phyloP scores from a whole-genome alignment of 768 basidiomycete genomes.

The Russula olivacea region DNA sequence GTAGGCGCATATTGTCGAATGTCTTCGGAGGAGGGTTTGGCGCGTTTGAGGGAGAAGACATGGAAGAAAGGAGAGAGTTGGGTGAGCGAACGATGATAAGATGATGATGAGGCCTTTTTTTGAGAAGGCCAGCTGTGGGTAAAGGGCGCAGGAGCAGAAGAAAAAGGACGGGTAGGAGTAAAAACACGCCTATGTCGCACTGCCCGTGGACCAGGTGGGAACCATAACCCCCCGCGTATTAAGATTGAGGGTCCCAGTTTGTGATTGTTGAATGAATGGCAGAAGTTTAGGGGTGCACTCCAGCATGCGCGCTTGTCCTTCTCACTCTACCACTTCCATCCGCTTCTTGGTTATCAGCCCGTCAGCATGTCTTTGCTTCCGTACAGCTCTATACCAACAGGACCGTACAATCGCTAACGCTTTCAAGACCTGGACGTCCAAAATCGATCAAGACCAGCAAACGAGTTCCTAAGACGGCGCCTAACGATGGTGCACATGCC shows the following conservation, averaged over 20 bases:
- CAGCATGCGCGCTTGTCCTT: constrained; percentile 13
- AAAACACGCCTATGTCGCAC: constrained; percentile 11
- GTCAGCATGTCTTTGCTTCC: not conserved
- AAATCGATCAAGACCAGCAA: not conserved
- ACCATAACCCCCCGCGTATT: not conserved
- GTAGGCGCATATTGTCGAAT: constrained; percentile 19
- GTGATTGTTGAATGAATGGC: not conserved
- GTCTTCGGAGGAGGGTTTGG: not conserved
- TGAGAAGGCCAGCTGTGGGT: not conserved
- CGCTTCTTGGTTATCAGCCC: not conserved
- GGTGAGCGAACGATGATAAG: constrained; percentile 4
- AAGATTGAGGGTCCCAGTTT: constrained; percentile 11
- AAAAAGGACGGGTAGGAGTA: not conserved
- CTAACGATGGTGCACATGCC: not conserved
- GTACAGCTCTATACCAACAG: not conserved
- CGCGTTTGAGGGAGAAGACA: constrained; percentile 1
- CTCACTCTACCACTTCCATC: not conserved
- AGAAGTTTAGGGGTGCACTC: constrained; percentile 8
- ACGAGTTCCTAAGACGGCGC: not conserved
- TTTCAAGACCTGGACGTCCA: not conserved
- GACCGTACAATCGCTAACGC: not conserved
- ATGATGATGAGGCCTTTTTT: not conserved
- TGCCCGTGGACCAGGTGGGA: constrained; percentile 5
- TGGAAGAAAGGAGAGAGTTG: not conserved
- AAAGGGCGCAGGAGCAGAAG: constrained; percentile 8